Conservation (phyloP, 257 asterid species). For the Penstemon barbatus region DNA sequence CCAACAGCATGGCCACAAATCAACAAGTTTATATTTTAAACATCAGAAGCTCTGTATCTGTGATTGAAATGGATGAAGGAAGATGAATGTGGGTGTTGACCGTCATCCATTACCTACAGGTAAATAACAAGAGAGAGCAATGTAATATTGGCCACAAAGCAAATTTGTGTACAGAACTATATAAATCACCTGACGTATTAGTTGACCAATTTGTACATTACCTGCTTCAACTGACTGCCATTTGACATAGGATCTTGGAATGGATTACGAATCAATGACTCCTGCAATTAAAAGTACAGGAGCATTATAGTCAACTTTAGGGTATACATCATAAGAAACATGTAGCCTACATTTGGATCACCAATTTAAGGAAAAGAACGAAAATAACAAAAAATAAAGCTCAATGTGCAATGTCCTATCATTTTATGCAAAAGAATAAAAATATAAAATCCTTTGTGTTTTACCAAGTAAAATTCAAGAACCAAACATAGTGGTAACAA, state of each 20-base stretch:
- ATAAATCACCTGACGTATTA: slow-evolving; percentile 10
- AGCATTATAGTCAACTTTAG: slow-evolving; percentile 6
- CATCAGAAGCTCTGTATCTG: slow-evolving; percentile 56
- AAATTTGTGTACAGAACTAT: slow-evolving; percentile 4
- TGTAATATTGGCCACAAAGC: slow-evolving; percentile 24
- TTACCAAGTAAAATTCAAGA: no score
- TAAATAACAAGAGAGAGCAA: slow-evolving; percentile 33
- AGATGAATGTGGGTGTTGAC: slow-evolving; percentile 48
- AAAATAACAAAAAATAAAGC: no score
- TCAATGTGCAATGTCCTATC: no score
- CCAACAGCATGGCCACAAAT: no score
- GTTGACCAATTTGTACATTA: slow-evolving; percentile 27
- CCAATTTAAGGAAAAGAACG: no score
- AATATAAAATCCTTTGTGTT: no score
- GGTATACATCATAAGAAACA: slow-evolving; percentile 4
- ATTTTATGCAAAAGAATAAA: no score
- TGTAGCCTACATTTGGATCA: no score
- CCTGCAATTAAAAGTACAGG: slow-evolving; percentile 36
- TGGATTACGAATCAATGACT: slow-evolving; percentile 50
- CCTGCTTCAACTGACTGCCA: slow-evolving; percentile 54
- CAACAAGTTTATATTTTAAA: slow-evolving; percentile 24
- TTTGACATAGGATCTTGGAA: slow-evolving; percentile 53
- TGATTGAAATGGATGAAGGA: slow-evolving; percentile 49
- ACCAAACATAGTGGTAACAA: not conserved
- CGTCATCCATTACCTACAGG: slow-evolving; percentile 50